Evolutionary conservation across 352 stramenopile genomes (phyloP).

Genomic region (Halophytophthora batemanensis): DNA sequence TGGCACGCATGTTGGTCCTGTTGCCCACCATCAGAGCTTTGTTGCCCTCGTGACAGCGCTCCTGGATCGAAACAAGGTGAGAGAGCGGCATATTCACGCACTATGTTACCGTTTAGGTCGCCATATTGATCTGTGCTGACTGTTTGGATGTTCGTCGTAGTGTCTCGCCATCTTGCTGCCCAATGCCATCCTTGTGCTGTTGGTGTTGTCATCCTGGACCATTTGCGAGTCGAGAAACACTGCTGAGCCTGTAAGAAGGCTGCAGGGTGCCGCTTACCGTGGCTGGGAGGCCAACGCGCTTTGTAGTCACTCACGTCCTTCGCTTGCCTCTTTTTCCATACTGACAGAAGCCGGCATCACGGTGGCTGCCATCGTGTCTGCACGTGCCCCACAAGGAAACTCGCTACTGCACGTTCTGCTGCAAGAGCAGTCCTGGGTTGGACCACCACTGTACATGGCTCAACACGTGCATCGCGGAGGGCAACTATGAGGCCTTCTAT

Average conservation of each 20-base stretch:
- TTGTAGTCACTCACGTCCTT: background rate
- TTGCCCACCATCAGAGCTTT: constrained; percentile 40
- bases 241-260: constrained; percentile 35
- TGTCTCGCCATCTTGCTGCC: constrained; percentile 64
- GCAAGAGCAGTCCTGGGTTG: constrained; percentile 75
- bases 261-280: background rate
- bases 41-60: constrained; percentile 59
- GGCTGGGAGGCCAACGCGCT: background rate
- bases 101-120: background rate
- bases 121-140: background rate
- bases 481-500: constrained; percentile 86
- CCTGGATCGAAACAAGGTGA: constrained; percentile 53
- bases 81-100: background rate
- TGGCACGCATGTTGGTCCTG: background rate
- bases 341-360: constrained; percentile 30
- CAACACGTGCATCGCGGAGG: constrained; percentile 84
- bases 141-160: constrained; percentile 20
- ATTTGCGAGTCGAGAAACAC: constrained; percentile 69
- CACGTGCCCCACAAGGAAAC: constrained; percentile 54
- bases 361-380: constrained; percentile 32
- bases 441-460: constrained; percentile 88
- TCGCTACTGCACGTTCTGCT: constrained; percentile 81
- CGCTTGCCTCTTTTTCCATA: background rate
- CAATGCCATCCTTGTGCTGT: constrained; percentile 49
- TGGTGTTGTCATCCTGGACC: constrained; percentile 60